A percentile compares a stretch with the other conserved stretches of the same genome.
phyloP scores from a whole-genome alignment of 176 grass and related monocot genomes.

The Oryza coarctata region DNA sequence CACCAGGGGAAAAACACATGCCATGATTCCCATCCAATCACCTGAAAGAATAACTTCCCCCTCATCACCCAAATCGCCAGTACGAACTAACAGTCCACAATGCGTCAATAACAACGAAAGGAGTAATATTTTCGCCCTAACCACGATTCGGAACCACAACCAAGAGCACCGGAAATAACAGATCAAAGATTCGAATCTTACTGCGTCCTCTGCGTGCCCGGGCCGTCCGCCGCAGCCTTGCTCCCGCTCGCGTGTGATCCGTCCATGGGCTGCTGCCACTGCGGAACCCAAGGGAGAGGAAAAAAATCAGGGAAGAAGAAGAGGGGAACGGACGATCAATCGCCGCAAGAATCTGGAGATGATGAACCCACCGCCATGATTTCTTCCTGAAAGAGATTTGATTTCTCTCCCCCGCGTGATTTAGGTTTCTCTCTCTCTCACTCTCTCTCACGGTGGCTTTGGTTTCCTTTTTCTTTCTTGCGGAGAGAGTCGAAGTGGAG shows the following conservation, averaged over 20 bases:
- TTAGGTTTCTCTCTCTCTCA: too few relatives aligned
- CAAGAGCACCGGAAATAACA: constrained; percentile 1
- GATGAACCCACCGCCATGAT: constrained; percentile 6
- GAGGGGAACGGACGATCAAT: background rate
- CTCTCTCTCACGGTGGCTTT: background rate
- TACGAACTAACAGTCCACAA: background rate
- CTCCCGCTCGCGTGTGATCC: constrained; percentile 31
- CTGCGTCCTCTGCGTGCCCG: constrained; percentile 44
- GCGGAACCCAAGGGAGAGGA: background rate
- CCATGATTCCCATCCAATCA: background rate
- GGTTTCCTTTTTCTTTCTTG: background rate
- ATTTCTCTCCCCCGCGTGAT: background rate
- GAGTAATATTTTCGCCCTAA: background rate
- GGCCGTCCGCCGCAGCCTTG: background rate
- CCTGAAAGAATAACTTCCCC: background rate
- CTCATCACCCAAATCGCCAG: background rate
- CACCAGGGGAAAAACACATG: background rate
- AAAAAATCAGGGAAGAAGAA: background rate
- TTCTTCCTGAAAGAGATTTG: background rate
- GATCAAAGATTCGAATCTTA: constrained; percentile 12
- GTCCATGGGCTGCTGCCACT: constrained; percentile 27
- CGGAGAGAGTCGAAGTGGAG: background rate
- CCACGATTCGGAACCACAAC: background rate
- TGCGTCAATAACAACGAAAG: background rate
- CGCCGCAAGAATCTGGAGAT: background rate